phyloP scores from a whole-genome alignment of 2,329 filamentous ascomycete species.

The Trichophyton verrucosum region DNA sequence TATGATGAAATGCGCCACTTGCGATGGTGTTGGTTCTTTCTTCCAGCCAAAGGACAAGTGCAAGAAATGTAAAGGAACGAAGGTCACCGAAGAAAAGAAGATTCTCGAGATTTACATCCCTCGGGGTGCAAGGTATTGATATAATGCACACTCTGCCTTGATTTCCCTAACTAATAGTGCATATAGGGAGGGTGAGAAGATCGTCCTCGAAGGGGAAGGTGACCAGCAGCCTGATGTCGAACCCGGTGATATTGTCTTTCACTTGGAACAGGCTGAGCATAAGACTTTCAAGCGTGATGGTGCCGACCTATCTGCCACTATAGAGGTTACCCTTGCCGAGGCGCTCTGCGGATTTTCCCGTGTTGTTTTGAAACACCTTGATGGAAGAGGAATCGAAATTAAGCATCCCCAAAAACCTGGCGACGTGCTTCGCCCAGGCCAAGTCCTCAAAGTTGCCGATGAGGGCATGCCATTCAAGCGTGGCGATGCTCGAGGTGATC shows the following conservation, averaged over 20 bases:
- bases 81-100: constrained; percentile 78
- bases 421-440: constrained; percentile 67
- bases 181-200: constrained; percentile 60
- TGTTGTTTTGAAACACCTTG: constrained; percentile 81
- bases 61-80: constrained; percentile 95
- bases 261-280: constrained; percentile 69
- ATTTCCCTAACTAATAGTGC: background rate
- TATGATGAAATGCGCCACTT: constrained; percentile 67
- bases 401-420: constrained; percentile 63
- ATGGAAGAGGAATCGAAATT: constrained; percentile 79
- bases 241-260: constrained; percentile 88
- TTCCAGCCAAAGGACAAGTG: constrained; percentile 96
- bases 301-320: constrained; percentile 67
- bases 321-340: constrained; percentile 71
- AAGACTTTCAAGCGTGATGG: constrained; percentile 71
- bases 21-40: constrained; percentile 70
- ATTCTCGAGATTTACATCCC: constrained; percentile 94
- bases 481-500: constrained; percentile 68
- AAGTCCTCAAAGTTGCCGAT: constrained; percentile 71
- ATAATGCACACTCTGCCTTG: background rate
- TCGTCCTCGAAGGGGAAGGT: constrained; percentile 82
- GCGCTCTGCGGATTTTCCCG: constrained; percentile 80
- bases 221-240: constrained; percentile 82
- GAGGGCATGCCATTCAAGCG: constrained; percentile 94
- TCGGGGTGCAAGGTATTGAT: constrained; percentile 54